Conservation (phyloP, 73 alveolate species). For the Diophrys sp. region DNA sequence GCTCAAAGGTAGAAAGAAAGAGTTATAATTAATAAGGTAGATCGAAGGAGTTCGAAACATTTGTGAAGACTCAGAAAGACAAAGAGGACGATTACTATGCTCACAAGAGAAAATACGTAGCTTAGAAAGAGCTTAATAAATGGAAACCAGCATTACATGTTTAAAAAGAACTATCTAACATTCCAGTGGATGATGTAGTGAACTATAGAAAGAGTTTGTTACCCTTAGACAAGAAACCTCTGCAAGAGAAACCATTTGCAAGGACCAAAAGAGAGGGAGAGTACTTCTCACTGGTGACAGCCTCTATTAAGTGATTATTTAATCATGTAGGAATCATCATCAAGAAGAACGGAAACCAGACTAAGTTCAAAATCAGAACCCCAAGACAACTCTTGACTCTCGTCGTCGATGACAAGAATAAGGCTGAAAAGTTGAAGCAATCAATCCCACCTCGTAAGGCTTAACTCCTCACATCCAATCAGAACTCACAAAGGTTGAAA, state of each 20-base stretch:
- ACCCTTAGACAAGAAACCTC: background rate
- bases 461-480: background rate
- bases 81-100: background rate
- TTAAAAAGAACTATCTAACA: background rate
- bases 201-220: background rate
- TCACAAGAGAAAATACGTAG: slow-evolving; percentile 1
- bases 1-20: background rate
- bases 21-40: background rate
- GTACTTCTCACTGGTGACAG: background rate
- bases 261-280: slow-evolving; percentile 8
- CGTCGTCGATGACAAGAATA: slow-evolving; percentile 67
- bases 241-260: background rate
- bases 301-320: background rate
- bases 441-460: slow-evolving; percentile 62
- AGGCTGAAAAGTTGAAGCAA: slow-evolving; percentile 71
- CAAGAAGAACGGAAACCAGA: slow-evolving; percentile 58
- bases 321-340: slow-evolving; percentile 24
- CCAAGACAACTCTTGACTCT: slow-evolving; percentile 69
- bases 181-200: background rate
- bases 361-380: slow-evolving; percentile 75
- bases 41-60: background rate
- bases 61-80: background rate
- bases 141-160: background rate
- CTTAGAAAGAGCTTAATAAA: background rate
- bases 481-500: slow-evolving; percentile 30